phyloP scores from a whole-genome alignment of 148 eudicot genomes.

The Diospyros lotus region DNA sequence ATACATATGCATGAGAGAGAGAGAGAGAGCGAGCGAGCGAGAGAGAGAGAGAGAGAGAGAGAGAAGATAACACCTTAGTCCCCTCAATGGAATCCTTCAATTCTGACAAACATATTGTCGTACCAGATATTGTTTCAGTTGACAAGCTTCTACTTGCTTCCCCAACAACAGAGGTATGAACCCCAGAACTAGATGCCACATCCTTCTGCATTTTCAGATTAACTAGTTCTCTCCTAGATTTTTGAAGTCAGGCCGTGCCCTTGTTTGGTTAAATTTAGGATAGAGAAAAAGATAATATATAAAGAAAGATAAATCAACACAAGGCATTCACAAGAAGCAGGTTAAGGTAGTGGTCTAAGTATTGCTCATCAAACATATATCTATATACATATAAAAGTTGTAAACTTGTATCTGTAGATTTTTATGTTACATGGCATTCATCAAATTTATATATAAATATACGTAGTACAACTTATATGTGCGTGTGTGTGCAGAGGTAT shows the following conservation, averaged over 20 bases:
- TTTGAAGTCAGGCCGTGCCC: constrained; percentile 73
- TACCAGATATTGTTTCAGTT: constrained; percentile 62
- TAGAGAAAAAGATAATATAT: not conserved
- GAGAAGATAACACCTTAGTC: constrained; percentile 44
- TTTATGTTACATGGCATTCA: too few relatives aligned
- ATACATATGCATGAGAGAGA: not conserved
- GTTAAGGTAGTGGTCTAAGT: not conserved
- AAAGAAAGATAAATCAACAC: not conserved
- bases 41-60: not conserved
- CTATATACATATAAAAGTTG: too few relatives aligned
- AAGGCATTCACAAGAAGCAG: too few relatives aligned
- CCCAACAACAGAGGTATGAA: constrained; percentile 46
- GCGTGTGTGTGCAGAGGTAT: too few relatives aligned
- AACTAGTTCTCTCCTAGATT: constrained; percentile 86
- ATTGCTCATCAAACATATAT: too few relatives aligned
- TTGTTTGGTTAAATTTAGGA: constrained; percentile 81
- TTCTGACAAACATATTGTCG: constrained; percentile 53
- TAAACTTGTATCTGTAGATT: too few relatives aligned
- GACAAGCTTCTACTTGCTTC: constrained; percentile 68
- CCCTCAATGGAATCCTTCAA: constrained; percentile 81
- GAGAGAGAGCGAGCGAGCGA: too few relatives aligned
- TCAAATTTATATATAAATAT: too few relatives aligned
- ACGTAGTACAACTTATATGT: too few relatives aligned
- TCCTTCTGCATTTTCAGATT: constrained; percentile 83
- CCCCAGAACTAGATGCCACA: constrained; percentile 40